These are phyloP conservation scores for Boletus bicolor DNA, from an alignment of 768 basidiomycete species.

Conservation along the genomic window DNA sequence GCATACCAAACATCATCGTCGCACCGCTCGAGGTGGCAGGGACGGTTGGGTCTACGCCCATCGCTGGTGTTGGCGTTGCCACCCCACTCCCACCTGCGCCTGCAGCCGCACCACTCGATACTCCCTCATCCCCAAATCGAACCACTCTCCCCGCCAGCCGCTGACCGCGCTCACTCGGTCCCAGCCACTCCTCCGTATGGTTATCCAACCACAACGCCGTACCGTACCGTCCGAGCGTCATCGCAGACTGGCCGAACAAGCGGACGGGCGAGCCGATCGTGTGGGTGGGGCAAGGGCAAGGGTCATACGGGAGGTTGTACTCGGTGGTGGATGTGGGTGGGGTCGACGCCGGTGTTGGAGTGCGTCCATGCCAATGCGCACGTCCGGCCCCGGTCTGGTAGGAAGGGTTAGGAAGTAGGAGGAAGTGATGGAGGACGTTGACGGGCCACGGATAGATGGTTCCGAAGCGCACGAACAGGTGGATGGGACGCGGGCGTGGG, in stretches of 20 bases:
- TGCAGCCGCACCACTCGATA: not conserved
- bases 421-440: slow-evolving; percentile 64
- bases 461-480: slow-evolving; percentile 57
- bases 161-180: slow-evolving; percentile 50
- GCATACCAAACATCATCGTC: slow-evolving; percentile 43
- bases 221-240: slow-evolving; percentile 54
- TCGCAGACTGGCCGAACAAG: slow-evolving; percentile 51
- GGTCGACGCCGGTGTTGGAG: not conserved
- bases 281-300: slow-evolving; percentile 33
- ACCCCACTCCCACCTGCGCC: not conserved
- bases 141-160: slow-evolving; percentile 48
- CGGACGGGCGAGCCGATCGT: slow-evolving; percentile 55
- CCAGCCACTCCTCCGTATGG: slow-evolving; percentile 50
- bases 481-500: slow-evolving; percentile 33
- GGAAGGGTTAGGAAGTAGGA: slow-evolving; percentile 43
- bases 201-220: slow-evolving; percentile 67
- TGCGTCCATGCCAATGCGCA: not conserved
- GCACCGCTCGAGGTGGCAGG: not conserved
- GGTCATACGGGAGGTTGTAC: slow-evolving; percentile 46
- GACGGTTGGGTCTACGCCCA: not conserved
- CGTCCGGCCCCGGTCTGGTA: slow-evolving; percentile 24
- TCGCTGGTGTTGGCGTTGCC: not conserved
- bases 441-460: slow-evolving; percentile 65
- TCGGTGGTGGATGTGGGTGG: slow-evolving; percentile 8
- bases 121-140: too few relatives aligned